Conservation (phyloP, 1,284 basidiomycete genomes). For the Cryptococcus amylolentus region DNA sequence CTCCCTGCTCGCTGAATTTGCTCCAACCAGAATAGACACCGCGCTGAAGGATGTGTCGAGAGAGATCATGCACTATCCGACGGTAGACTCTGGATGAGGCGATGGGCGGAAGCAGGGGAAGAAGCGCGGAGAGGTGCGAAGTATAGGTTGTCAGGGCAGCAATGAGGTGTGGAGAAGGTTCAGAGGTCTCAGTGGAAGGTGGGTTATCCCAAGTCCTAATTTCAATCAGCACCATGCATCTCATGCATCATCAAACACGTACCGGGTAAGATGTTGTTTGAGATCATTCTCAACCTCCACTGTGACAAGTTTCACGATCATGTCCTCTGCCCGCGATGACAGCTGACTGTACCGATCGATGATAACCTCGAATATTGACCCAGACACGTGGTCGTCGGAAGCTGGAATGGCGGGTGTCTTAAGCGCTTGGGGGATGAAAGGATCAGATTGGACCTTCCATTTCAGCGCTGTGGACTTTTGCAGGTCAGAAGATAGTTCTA, state of each 20-base stretch:
- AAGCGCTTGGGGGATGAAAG: conserved; percentile 36
- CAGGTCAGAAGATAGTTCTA: conserved; percentile 80
- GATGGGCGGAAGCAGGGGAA: conserved; percentile 58
- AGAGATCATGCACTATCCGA: conserved; percentile 61
- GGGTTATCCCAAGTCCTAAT: conserved; percentile 46
- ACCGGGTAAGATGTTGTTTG: conserved; percentile 62
- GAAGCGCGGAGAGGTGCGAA: conserved; percentile 64
- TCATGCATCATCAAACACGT: conserved; percentile 13
- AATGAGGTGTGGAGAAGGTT: conserved; percentile 62
- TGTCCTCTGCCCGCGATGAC: conserved; percentile 70
- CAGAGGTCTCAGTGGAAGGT: conserved; percentile 24
- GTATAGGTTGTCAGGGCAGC: conserved; percentile 68
- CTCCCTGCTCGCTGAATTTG: conserved; percentile 58
- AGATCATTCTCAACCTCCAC: conserved; percentile 71
- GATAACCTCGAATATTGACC: conserved; percentile 72
- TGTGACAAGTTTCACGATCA: conserved; percentile 74
- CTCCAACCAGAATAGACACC: conserved; percentile 70
- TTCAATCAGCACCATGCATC: background rate
- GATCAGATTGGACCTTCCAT: conserved; percentile 31
- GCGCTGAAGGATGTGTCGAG: conserved; percentile 74
- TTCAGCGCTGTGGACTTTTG: conserved; percentile 41
- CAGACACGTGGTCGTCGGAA: conserved; percentile 20
- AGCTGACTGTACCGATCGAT: conserved; percentile 62
- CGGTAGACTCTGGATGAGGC: conserved; percentile 64
- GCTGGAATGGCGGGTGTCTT: background rate